A percentile compares a stretch with the other conserved stretches of the same genome.
These are phyloP conservation scores for Glebionis coronaria DNA, from an alignment of 129 eudicot genomes.

Conservation along the genomic window DNA sequence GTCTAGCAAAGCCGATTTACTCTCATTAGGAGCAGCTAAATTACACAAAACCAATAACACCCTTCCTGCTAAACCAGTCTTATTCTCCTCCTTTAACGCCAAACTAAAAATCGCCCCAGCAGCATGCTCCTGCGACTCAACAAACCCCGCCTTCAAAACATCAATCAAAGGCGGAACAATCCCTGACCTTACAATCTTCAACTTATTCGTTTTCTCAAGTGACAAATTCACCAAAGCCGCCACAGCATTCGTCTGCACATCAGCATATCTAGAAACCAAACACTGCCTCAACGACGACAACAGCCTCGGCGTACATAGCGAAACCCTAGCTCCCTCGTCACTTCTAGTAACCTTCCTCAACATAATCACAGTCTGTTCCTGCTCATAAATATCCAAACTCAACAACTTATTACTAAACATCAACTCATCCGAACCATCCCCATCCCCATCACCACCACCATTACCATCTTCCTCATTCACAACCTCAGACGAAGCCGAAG, in stretches of 20 bases:
- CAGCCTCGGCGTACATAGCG: constrained; percentile 59
- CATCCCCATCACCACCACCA: too few relatives aligned
- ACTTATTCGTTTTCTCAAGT: constrained; percentile 57
- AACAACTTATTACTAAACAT: too few relatives aligned
- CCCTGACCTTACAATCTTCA: constrained; percentile 78
- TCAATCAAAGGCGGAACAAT: constrained; percentile 66
- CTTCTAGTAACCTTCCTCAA: constrained; percentile 61
- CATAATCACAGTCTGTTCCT: constrained; percentile 56
- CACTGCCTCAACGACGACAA: constrained; percentile 41
- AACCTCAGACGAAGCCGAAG: too few relatives aligned
- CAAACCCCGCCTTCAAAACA: constrained; percentile 53
- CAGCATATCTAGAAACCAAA: constrained; percentile 49
- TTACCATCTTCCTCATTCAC: too few relatives aligned
- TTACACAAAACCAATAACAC: constrained; percentile 76
- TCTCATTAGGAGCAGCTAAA: constrained; percentile 66
- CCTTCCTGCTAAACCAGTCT: constrained; percentile 55
- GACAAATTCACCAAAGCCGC: constrained; percentile 82
- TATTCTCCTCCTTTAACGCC: constrained; percentile 68
- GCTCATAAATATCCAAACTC: too few relatives aligned
- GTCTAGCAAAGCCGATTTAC: constrained; percentile 77
- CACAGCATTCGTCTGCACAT: constrained; percentile 66
- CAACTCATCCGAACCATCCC: constrained; percentile 57
- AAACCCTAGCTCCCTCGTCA: constrained; percentile 54
- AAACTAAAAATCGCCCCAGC: constrained; percentile 89
- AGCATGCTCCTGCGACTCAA: constrained; percentile 78